Evolutionary conservation across 2,329 filamentous ascomycete genomes (phyloP).

Genomic region (Xylariaceae sp.): DNA sequence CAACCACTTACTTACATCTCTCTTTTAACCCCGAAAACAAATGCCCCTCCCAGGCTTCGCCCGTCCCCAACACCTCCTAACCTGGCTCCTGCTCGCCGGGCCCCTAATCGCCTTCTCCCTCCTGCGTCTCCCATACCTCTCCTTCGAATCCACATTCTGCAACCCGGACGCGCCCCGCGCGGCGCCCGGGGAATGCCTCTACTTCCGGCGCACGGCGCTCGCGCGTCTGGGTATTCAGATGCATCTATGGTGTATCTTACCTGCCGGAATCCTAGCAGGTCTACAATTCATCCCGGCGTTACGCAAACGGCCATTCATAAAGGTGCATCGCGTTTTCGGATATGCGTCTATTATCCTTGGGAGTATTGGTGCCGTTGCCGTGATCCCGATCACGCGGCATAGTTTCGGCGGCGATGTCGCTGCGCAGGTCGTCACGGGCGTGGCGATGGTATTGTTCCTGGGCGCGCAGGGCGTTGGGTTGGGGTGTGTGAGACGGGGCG

Average conservation of each 20-base stretch:
- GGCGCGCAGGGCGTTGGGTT: not conserved
- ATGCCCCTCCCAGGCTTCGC: not conserved
- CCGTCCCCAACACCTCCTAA: not conserved
- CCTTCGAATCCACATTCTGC: not conserved
- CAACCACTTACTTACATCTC: no score
- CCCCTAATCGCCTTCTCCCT: not conserved
- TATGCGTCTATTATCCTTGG: not conserved
- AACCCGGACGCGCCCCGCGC: not conserved
- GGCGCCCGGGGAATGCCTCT: constrained; percentile 2
- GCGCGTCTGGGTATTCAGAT: not conserved
- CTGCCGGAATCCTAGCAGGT: not conserved
- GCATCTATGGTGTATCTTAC: not conserved
- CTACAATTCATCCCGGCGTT: not conserved
- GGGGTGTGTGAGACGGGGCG: not conserved
- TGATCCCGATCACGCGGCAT: not conserved
- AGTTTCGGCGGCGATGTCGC: constrained; percentile 4
- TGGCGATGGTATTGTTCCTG: not conserved
- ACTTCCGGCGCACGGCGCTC: not conserved
- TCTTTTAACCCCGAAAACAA: no score
- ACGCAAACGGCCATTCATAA: not conserved
- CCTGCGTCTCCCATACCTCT: not conserved
- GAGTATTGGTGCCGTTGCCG: not conserved
- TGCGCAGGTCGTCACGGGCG: not conserved
- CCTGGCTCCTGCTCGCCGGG: not conserved
- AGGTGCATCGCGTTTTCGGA: not conserved